Conservation (phyloP, 2,329 filamentous ascomycete species). For the Colletotrichum karsti region DNA sequence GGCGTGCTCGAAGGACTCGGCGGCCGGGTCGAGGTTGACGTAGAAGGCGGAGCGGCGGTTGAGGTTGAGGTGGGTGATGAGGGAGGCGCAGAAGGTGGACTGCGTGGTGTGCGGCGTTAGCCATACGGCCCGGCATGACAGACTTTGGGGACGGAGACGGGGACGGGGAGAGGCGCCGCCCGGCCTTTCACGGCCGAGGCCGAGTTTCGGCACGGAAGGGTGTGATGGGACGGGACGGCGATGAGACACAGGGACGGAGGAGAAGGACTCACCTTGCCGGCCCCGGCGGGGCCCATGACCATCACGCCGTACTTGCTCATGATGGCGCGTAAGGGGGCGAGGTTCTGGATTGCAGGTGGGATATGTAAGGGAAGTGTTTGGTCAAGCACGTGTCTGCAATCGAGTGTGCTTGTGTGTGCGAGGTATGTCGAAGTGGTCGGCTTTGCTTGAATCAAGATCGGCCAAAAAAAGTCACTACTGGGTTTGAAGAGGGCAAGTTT, state of each 20-base stretch:
- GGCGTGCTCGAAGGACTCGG: slow-evolving; percentile 89
- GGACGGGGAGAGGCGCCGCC: neutral
- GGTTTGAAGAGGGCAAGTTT: slow-evolving; percentile 3
- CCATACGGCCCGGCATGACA: no score
- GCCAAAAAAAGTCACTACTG: neutral
- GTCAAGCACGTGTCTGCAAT: neutral
- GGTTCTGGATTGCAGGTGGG: neutral
- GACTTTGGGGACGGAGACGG: neutral
- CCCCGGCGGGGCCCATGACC: slow-evolving; percentile 95
- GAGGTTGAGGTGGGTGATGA: slow-evolving; percentile 92
- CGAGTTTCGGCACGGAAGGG: neutral
- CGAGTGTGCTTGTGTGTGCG: no score
- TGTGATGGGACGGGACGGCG: no score
- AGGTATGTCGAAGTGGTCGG: neutral
- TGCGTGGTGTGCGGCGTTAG: slow-evolving; percentile 40
- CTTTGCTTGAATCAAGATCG: neutral
- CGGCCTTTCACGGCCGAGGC: neutral
- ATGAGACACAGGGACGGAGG: neutral
- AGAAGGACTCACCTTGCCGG: slow-evolving; percentile 75
- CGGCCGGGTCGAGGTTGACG: slow-evolving; percentile 97
- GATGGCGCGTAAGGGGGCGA: slow-evolving; percentile 34
- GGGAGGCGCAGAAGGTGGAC: slow-evolving; percentile 92
- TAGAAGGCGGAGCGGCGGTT: slow-evolving; percentile 96
- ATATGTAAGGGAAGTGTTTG: slow-evolving; percentile 5
- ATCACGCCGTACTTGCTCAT: slow-evolving; percentile 97